phyloP scores from a whole-genome alignment of 2,329 filamentous ascomycete genomes.

The Cryphonectria naterciae region DNA sequence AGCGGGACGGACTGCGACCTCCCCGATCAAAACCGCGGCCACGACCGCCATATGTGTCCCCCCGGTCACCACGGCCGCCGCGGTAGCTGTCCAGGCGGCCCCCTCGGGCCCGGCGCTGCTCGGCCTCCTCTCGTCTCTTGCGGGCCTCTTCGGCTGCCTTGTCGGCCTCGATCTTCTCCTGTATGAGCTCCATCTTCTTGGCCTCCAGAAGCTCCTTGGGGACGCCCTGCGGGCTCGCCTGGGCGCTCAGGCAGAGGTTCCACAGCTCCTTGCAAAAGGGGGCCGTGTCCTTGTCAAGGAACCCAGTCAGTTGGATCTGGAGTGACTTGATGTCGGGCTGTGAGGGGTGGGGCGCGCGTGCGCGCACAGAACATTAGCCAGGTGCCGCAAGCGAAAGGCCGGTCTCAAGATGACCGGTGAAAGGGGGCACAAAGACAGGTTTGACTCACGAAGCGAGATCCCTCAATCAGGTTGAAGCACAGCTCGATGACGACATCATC shows the following conservation, averaged over 20 bases:
- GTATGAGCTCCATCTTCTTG: constrained; percentile 92
- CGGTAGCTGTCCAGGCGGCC: constrained; percentile 56
- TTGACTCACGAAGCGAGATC: constrained; percentile 70
- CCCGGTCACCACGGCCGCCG: constrained; percentile 55
- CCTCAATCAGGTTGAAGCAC: constrained; percentile 71
- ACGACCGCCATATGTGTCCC: constrained; percentile 49
- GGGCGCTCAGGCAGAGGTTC: constrained; percentile 88
- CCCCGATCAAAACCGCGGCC: constrained; percentile 51
- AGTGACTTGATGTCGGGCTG: constrained; percentile 95
- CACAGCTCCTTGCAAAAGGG: constrained; percentile 92
- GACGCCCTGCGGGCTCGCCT: constrained; percentile 85
- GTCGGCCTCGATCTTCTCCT: constrained; percentile 91
- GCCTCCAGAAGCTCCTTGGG: constrained; percentile 93
- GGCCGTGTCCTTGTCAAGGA: constrained; percentile 89
- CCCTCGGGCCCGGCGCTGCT: constrained; percentile 61
- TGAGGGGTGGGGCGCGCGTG: constrained; percentile 4
- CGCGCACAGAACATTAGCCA: constrained; percentile 32
- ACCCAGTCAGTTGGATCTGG: constrained; percentile 93
- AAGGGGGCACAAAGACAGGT: neutral
- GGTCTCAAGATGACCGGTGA: neutral
- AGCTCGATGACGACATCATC: constrained; percentile 96
- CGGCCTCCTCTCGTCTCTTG: constrained; percentile 70
- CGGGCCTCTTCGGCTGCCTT: constrained; percentile 77
- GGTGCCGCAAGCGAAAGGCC: too few relatives aligned
- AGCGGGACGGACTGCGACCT: constrained; percentile 49